Percentiles rank a stretch among this genome's conserved stretches.
Evolutionary conservation across 2,329 filamentous ascomycete species (phyloP).

Genomic region (Paracoccidioides lutzii): DNA sequence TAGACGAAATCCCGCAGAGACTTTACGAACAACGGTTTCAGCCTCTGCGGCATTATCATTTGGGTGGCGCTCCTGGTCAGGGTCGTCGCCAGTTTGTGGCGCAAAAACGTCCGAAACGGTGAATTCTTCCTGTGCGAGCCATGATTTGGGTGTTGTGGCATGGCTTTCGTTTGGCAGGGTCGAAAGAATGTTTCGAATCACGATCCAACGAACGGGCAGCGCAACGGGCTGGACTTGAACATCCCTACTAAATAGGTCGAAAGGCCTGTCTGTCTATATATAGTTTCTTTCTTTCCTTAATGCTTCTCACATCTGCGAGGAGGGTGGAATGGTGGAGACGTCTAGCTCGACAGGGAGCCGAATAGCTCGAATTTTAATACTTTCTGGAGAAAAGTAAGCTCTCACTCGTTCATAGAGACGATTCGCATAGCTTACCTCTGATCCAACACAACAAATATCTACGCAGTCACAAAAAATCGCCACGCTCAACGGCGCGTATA

Average conservation of each 20-base stretch:
- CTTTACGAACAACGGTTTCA: background rate
- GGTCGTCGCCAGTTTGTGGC: slow-evolving; percentile 8
- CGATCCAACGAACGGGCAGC: slow-evolving; percentile 1
- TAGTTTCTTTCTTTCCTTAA: background rate
- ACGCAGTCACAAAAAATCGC: slow-evolving; percentile 3
- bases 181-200: slow-evolving; percentile 5
- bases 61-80: background rate
- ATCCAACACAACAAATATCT: background rate
- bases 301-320: background rate
- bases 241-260: background rate
- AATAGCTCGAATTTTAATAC: background rate
- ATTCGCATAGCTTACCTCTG: background rate
- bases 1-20: slow-evolving; percentile 6
- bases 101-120: slow-evolving; percentile 13
- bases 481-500: slow-evolving; percentile 7
- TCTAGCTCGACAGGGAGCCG: background rate
- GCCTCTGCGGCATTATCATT: background rate
- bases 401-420: background rate
- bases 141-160: slow-evolving; percentile 4
- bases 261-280: background rate
- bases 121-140: slow-evolving; percentile 11
- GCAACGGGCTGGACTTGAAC: slow-evolving; percentile 4
- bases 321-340: background rate
- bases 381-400: background rate
- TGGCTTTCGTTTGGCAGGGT: background rate